Evolutionary conservation across 345 rosid genomes (phyloP).

Genomic region (Citropsis articulata): DNA sequence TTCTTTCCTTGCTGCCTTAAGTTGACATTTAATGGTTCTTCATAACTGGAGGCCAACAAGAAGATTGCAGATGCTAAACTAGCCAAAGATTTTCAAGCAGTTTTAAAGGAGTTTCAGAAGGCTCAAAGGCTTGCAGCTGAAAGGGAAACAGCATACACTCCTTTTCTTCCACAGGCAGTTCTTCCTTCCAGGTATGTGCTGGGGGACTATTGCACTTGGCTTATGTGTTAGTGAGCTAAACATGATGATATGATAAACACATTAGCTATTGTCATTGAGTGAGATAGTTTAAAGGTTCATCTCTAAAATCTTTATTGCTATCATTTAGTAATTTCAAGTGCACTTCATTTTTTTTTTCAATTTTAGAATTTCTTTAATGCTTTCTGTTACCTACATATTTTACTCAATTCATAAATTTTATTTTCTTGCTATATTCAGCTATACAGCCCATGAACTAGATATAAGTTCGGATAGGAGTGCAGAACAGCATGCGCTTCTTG

Average conservation of each 20-base stretch:
- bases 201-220: not conserved
- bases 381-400: not conserved
- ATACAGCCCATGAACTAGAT: conserved; percentile 47
- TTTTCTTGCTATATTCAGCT: conserved; percentile 30
- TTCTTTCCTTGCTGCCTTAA: not conserved
- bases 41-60: conserved; percentile 63
- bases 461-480: conserved; percentile 38
- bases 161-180: conserved; percentile 62
- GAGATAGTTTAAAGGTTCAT: not conserved
- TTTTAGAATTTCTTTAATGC: not conserved
- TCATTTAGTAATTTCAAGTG: not conserved
- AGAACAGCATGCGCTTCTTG: conserved; percentile 77
- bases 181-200: conserved; percentile 68
- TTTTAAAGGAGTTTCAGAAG: conserved; percentile 94
- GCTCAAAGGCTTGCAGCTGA: conserved; percentile 98
- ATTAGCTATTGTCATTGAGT: not conserved
- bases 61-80: conserved; percentile 96
- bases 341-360: not conserved
- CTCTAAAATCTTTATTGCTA: not conserved
- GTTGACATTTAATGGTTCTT: not conserved
- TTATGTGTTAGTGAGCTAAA: not conserved
- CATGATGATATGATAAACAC: not conserved
- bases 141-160: conserved; percentile 88
- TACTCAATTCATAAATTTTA: conserved; percentile 20
- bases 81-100: conserved; percentile 94